These are phyloP conservation scores for Amniculicola lignicola DNA, from an alignment of 495 filamentous ascomycete genomes.

Conservation along the genomic window DNA sequence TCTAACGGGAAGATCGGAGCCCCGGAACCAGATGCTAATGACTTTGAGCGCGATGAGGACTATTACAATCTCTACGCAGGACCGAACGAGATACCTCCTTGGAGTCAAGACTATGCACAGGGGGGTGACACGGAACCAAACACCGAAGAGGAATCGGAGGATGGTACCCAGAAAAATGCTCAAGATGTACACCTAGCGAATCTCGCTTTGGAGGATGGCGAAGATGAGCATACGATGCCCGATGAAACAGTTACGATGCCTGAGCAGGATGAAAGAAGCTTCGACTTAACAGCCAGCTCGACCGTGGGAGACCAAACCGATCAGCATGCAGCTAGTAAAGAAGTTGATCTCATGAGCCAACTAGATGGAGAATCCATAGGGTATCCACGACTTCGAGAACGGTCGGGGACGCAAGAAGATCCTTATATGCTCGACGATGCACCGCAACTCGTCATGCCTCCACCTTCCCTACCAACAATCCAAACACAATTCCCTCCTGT, in stretches of 20 bases:
- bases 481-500: conserved; percentile 24
- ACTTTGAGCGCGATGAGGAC: conserved; percentile 20
- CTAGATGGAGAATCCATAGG: background rate
- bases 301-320: background rate
- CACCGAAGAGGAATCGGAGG: conserved; percentile 22
- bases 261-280: background rate
- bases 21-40: background rate
- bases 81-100: conserved; percentile 19
- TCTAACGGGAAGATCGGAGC: background rate
- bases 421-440: background rate
- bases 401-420: background rate
- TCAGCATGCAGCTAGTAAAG: no score
- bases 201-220: no score
- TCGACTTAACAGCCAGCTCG: background rate
- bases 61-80: conserved; percentile 29
- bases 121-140: conserved; percentile 27
- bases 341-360: no score
- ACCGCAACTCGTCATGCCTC: conserved; percentile 25
- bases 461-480: conserved; percentile 34
- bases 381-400: no score
- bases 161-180: conserved; percentile 1
- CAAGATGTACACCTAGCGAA: background rate
- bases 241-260: no score
- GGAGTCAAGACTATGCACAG: background rate
- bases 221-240: background rate